Percentiles rank a stretch among this genome's conserved stretches.
Conservation (phyloP, 192 early-diverging fungal genomes). For the Coemansia sp. region DNA sequence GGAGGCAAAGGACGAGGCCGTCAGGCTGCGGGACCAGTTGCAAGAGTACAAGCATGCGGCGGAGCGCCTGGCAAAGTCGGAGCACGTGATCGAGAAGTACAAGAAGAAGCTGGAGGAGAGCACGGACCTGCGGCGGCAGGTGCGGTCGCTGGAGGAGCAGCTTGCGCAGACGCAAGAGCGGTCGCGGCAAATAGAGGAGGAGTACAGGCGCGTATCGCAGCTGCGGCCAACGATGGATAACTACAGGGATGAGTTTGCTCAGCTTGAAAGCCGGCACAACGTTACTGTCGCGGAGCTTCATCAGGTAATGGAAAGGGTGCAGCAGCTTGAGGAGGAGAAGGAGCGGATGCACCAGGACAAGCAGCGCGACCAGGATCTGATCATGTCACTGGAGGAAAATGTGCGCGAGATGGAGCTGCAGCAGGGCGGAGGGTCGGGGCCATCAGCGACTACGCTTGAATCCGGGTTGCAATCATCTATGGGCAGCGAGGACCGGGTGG, state of each 20-base stretch:
- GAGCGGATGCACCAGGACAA: constrained; percentile 66
- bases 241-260: constrained; percentile 78
- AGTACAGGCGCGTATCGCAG: constrained; percentile 76
- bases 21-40: constrained; percentile 80
- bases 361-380: constrained; percentile 71
- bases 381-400: constrained; percentile 74
- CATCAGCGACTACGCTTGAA: constrained; percentile 32
- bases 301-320: constrained; percentile 70
- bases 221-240: constrained; percentile 84
- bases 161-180: constrained; percentile 68
- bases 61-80: constrained; percentile 91
- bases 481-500: constrained; percentile 35
- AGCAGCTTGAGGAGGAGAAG: constrained; percentile 59
- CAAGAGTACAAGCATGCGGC: constrained; percentile 88
- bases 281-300: constrained; percentile 68
- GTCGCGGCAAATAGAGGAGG: constrained; percentile 79
- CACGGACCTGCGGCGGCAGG: constrained; percentile 73
- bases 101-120: constrained; percentile 93
- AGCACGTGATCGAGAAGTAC: constrained; percentile 95
- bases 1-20: constrained; percentile 71
- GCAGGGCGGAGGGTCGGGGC: constrained; percentile 37
- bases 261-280: constrained; percentile 72
- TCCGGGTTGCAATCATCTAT: constrained; percentile 29
- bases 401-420: constrained; percentile 78
- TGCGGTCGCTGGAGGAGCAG: constrained; percentile 77